Conservation (phyloP, 768 basidiomycete genomes). For the Pisolithus orientalis region DNA sequence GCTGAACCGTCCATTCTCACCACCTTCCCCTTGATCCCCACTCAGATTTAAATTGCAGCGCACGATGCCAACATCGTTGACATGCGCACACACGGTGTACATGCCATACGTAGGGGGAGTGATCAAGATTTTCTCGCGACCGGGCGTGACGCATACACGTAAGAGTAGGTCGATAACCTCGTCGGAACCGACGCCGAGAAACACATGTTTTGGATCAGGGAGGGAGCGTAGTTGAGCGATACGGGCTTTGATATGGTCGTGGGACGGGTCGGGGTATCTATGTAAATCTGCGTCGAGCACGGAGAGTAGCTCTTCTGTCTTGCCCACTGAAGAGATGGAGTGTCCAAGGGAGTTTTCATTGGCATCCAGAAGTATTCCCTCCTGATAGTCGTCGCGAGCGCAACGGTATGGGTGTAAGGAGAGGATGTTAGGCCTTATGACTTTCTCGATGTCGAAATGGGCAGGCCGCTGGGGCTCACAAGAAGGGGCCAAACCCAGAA, state of each 20-base stretch:
- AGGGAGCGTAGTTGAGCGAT: slow-evolving; percentile 71
- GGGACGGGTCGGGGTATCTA: slow-evolving; percentile 91
- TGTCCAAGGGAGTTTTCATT: slow-evolving; percentile 96
- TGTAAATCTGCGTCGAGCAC: slow-evolving; percentile 56
- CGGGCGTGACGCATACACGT: slow-evolving; percentile 80
- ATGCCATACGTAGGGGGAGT: slow-evolving; percentile 98
- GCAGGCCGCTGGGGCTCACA: slow-evolving; percentile 45
- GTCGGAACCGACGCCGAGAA: slow-evolving; percentile 95
- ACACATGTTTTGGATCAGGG: slow-evolving; percentile 61
- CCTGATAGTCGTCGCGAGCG: slow-evolving; percentile 91
- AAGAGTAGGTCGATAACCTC: slow-evolving; percentile 95
- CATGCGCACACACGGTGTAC: slow-evolving; percentile 91
- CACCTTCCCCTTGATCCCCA: slow-evolving; percentile 62
- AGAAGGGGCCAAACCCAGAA: slow-evolving; percentile 52
- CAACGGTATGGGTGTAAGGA: slow-evolving; percentile 89
- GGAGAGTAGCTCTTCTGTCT: slow-evolving; percentile 30
- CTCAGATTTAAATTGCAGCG: slow-evolving; percentile 65
- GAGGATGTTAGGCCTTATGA: slow-evolving; percentile 93
- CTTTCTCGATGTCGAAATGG: slow-evolving; percentile 80
- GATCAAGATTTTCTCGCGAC: slow-evolving; percentile 73
- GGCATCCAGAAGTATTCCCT: slow-evolving; percentile 90
- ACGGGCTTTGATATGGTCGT: slow-evolving; percentile 68
- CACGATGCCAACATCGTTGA: slow-evolving; percentile 85
- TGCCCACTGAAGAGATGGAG: slow-evolving; percentile 46
- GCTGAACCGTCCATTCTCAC: slow-evolving; percentile 67